Base-by-base conservation (phyloP, 805 yeast species). In the Pichia phayaonensis region DNA sequence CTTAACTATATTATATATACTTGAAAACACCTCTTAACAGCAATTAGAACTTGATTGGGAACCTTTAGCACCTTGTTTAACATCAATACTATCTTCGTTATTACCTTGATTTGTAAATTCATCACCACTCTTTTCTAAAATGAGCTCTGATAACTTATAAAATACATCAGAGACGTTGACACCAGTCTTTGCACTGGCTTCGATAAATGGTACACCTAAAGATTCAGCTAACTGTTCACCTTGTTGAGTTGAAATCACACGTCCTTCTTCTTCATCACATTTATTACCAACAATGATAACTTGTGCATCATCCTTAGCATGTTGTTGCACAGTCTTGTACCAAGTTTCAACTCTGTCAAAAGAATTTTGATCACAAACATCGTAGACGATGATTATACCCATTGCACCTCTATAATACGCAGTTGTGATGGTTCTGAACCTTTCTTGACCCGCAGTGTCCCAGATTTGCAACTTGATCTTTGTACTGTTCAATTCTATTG, bases 381-480 rank as follows among this genome's bases (percentile, higher is more conserved):
- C 95, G 65, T 86, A 86, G 38, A 86, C 90, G 61, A 86, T 76
- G 46, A 86, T 83, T 61, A 86, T 86, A 56, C 95, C 95, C 83
- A 84, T 83, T 51, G 95, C 94, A 51, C 95, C 95, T 68, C 95
- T 80, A 70, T 86, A 86, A 69, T 86, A 86, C 1, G 95, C 92
- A n/a, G 94, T 85, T 45, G 94, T 90, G 71, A 90, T 90, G 41
- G 96, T 88, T 72, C 96, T 80, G 73, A 90, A 90, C 63, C 97
- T 77, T 68, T 90, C 97, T 72, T 90, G 97, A n/a, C 97, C 97
- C 1, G 97, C 97, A 40, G 97, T 90, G 67, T 90, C 97, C 97
- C 97, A 86, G 42, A 92, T 86, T 69, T 94, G 99, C 65, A 92
- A 78, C 72, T 94, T 94, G 70, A 94, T 86, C 57, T 85, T 85